These are phyloP conservation scores for Dianthus caryophyllus DNA, from an alignment of 148 eudicot species.

Conservation along the genomic window DNA sequence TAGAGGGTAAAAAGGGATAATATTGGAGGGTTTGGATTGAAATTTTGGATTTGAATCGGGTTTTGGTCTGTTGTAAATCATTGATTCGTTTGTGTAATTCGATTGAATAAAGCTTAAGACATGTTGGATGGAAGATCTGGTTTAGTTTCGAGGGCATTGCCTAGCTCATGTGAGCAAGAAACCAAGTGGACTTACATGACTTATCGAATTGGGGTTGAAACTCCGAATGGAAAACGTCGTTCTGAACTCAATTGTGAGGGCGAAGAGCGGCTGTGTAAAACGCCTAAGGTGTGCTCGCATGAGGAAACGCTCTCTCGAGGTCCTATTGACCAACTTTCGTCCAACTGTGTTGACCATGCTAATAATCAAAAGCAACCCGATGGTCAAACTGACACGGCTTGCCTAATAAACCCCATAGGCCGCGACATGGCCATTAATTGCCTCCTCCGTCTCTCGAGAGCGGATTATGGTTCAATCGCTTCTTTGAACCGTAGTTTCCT, in stretches of 20 bases:
- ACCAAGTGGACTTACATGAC: conserved; percentile 48
- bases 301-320: conserved; percentile 20
- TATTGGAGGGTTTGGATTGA: neutral
- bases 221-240: conserved; percentile 47
- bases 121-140: conserved; percentile 70
- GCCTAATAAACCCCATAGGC: conserved; percentile 51
- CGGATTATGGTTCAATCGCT: conserved; percentile 62
- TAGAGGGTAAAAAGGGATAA: neutral
- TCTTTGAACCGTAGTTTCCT: conserved; percentile 58
- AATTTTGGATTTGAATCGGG: conserved; percentile 17
- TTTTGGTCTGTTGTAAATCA: neutral
- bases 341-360: conserved; percentile 29
- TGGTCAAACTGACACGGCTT: conserved; percentile 39
- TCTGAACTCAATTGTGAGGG: conserved; percentile 42
- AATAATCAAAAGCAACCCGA: conserved; percentile 28
- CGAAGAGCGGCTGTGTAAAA: conserved; percentile 33
- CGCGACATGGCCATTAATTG: conserved; percentile 57
- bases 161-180: conserved; percentile 46
- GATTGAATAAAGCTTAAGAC: conserved; percentile 23
- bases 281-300: conserved; percentile 26
- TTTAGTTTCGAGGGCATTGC: conserved; percentile 57
- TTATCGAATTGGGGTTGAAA: conserved; percentile 36
- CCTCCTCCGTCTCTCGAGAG: conserved; percentile 56
- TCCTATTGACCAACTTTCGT: conserved; percentile 11
- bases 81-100: conserved; percentile 11